Percentiles rank a stretch among this genome's conserved stretches.
These are phyloP conservation scores for Acmispon strigosus DNA, from an alignment of 306 rosid genomes.

Conservation along the genomic window DNA sequence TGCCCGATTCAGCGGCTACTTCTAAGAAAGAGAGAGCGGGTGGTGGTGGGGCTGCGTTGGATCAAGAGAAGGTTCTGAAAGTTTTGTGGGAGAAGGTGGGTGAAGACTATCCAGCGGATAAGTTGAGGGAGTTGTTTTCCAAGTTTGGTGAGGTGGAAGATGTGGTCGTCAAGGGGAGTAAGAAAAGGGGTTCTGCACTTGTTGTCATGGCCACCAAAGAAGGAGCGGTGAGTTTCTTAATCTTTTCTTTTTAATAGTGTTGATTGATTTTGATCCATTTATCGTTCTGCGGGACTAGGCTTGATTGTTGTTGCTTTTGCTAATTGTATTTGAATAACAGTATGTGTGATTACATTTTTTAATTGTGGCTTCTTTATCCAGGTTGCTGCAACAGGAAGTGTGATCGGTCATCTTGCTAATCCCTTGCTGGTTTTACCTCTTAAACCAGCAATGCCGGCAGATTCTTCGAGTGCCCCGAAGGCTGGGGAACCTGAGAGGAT, in stretches of 20 bases:
- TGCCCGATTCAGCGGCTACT: background rate
- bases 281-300: background rate
- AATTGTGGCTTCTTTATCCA: slow-evolving; percentile 24
- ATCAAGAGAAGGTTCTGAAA: slow-evolving; percentile 69
- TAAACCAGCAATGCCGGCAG: slow-evolving; percentile 44
- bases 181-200: slow-evolving; percentile 84
- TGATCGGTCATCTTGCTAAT: slow-evolving; percentile 70
- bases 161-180: slow-evolving; percentile 66
- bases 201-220: slow-evolving; percentile 79
- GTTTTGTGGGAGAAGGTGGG: slow-evolving; percentile 89
- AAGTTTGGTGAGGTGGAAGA: slow-evolving; percentile 83
- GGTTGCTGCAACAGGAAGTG: slow-evolving; percentile 60
- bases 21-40: slow-evolving; percentile 10
- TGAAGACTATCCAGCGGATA: slow-evolving; percentile 69
- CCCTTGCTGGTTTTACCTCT: slow-evolving; percentile 80
- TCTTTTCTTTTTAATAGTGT: too few relatives aligned
- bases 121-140: slow-evolving; percentile 59
- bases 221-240: slow-evolving; percentile 61
- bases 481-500: slow-evolving; percentile 37
- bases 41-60: slow-evolving; percentile 24
- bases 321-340: background rate
- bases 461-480: slow-evolving; percentile 33
- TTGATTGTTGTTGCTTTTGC: background rate
- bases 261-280: background rate
- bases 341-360: background rate